Evolutionary conservation across 2,329 filamentous ascomycete genomes (phyloP).

Genomic region (Ophiosphaerella korrae): DNA sequence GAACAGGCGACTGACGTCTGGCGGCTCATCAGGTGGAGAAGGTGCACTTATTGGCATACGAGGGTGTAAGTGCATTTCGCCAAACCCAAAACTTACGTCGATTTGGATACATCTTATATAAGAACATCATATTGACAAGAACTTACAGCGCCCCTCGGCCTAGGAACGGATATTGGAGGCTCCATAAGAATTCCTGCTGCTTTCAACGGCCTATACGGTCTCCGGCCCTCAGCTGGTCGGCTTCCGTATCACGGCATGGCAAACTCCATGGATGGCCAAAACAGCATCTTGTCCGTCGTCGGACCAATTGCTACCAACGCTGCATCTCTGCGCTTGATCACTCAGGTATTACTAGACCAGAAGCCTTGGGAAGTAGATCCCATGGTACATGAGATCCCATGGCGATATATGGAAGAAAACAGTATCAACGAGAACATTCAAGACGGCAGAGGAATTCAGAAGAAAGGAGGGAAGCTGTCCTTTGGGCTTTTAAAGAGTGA

Average conservation of each 20-base stretch:
- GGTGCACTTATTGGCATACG: conserved; percentile 62
- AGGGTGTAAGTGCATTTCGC: conserved; percentile 48
- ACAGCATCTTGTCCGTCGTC: conserved; percentile 65
- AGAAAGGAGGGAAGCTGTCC: conserved; percentile 22
- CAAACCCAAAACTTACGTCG: not conserved
- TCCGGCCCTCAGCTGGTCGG: conserved; percentile 58
- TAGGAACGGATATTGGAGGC: conserved; percentile 64
- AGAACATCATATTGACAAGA: not conserved
- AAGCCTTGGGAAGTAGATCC: conserved; percentile 72
- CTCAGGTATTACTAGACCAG: conserved; percentile 61
- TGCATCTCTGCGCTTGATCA: conserved; percentile 60
- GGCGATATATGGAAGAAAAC: conserved; percentile 55
- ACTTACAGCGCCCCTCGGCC: conserved; percentile 53
- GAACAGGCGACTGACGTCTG: conserved; percentile 59
- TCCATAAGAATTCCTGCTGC: conserved; percentile 63
- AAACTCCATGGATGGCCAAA: conserved; percentile 69
- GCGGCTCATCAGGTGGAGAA: conserved; percentile 66
- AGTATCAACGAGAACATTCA: conserved; percentile 36
- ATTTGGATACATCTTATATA: too few relatives aligned
- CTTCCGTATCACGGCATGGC: conserved; percentile 55
- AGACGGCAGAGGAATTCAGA: conserved; percentile 2
- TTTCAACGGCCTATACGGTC: conserved; percentile 63
- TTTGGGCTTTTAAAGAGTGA: conserved; percentile 44
- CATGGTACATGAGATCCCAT: conserved; percentile 68
- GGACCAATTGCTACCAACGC: conserved; percentile 66